phyloP scores from a whole-genome alignment of 2,329 filamentous ascomycete species.

The Aureobasidium sp. region DNA sequence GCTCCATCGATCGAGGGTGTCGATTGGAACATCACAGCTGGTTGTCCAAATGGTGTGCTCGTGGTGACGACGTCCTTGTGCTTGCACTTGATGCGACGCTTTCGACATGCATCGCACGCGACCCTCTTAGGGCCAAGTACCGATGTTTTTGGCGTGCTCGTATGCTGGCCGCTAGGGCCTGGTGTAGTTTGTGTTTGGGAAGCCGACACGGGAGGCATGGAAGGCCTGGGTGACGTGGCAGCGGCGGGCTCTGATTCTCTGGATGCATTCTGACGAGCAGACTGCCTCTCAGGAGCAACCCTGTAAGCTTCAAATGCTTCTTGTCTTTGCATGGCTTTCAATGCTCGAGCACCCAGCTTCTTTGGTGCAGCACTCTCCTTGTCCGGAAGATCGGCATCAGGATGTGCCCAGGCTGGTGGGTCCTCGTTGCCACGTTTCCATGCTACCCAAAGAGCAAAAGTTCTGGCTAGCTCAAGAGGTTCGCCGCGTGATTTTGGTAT shows the following conservation, averaged over 20 bases:
- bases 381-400: constrained; percentile 45
- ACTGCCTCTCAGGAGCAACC: constrained; percentile 36
- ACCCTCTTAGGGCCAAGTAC: constrained; percentile 52
- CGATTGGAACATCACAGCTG: constrained; percentile 12
- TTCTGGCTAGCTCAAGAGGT: constrained; percentile 49
- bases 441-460: constrained; percentile 56
- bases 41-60: constrained; percentile 4
- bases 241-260: constrained; percentile 17
- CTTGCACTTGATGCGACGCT: constrained; percentile 53
- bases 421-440: constrained; percentile 59
- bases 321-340: constrained; percentile 49
- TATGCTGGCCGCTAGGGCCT: constrained; percentile 23
- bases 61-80: constrained; percentile 47
- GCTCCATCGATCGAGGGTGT: constrained; percentile 16
- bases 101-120: constrained; percentile 54
- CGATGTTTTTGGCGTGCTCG: constrained; percentile 46
- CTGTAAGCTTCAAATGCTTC: constrained; percentile 35
- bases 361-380: constrained; percentile 41
- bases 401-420: constrained; percentile 53
- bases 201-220: constrained; percentile 8
- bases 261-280: constrained; percentile 28
- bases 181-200: constrained; percentile 22
- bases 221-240: background rate
- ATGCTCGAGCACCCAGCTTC: constrained; percentile 46
- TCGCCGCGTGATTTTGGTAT: constrained; percentile 56